Base-by-base conservation (phyloP, 192 early-diverging fungal genomes). In the Entomortierella parvispora region DNA sequence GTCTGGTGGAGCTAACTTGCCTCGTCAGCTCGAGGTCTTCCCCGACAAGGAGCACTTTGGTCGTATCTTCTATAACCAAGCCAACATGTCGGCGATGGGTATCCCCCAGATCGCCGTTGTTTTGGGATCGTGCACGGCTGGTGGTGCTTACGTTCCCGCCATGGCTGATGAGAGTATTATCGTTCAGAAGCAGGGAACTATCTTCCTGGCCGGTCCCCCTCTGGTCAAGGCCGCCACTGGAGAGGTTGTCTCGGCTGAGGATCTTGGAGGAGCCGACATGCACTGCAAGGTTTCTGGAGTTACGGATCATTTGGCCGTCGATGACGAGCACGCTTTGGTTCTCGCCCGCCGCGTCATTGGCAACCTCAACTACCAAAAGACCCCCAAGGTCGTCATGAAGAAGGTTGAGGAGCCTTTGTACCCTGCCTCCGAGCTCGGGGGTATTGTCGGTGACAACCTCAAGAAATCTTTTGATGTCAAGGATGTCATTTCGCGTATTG, bases 141-240 rank as follows among this genome's bases (percentile, higher is more conserved):
- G 95, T 65, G 94, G 97, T 60, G 97, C 97, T 2, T 98, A 98
- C 78, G 96, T 98, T 28, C 97, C 97, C 45, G 96, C 97, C 14
- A 98, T 98, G 97, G 93, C 96, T 40, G 97, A 98, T 80, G 95
- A 98, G 81, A 94, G 92, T 84, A 91, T 98, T 61, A 98, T 98
- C 85, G 97, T 98, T 33, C 85, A 86, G 62, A 92, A 92, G 32
- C 95, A 98, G 79, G 97, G 97, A 9, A 98, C 97, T 3, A 98
- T 98, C 61, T 98, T 98, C 84, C 87, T 97, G 69, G 97, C 90
- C 3, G 97, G 97, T 2, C 97, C 97, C 62, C 97, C 97, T 65
- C 83, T 99, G 64, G 97, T 99, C 9, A 93, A 93, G 80, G 97
- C 97, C 8, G 97, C 97, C 0, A 99, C 96, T 52, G 97, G 97